Evolutionary conservation across 306 rosid species (phyloP), one percentile per base, ranked within the genome.

Genomic region (Oxytropis ochrocephala): DNA sequence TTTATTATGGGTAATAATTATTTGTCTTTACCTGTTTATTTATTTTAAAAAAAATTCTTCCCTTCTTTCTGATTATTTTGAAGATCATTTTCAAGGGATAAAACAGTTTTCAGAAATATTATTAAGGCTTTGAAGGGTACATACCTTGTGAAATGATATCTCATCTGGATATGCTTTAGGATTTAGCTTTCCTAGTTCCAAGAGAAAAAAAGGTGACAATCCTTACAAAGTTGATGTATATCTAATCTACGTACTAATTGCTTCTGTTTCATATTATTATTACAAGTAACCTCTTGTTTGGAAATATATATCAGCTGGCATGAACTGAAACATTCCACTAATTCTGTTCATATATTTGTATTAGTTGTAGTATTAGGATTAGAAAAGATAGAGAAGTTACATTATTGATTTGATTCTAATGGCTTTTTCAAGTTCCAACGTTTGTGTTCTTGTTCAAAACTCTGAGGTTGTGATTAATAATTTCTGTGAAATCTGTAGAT

Each of bases 1-100:
- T n/a, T n/a, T n/a, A n/a, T 57, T 38, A 69, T 47, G 32, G 72
- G 63, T 73, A 72, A 67, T 76, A 76, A 75, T 71, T 70, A 66
- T 36, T 43, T 58, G 19, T 32, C 13, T 43, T 35, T 24, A 16
- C 33, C 16, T 53, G 13, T 58, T 18, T n/a, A 13, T 6, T 0
- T 4, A 2, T 8, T 11, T 24, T 21, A 21, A 21, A 24, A 24
- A 24, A 24, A 24, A 24, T 42, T 32, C 16, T 14, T 55, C 36
- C 24, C 41, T 33, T 10, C 11, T 64, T 24, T 52, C 4, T 12
- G 41, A 12, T 33, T 38, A 70, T 27, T 75, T 42, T 55, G 43
- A 33, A 43, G 71, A 64, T 64, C 70, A 71, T 46, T 68, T 64
- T 75, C 12, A 54, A 43, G 80, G 72, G 75, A 36, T 48, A 52